Conservation (phyloP, 1,139 yeast species). For the Debaryomyces sp. region DNA sequence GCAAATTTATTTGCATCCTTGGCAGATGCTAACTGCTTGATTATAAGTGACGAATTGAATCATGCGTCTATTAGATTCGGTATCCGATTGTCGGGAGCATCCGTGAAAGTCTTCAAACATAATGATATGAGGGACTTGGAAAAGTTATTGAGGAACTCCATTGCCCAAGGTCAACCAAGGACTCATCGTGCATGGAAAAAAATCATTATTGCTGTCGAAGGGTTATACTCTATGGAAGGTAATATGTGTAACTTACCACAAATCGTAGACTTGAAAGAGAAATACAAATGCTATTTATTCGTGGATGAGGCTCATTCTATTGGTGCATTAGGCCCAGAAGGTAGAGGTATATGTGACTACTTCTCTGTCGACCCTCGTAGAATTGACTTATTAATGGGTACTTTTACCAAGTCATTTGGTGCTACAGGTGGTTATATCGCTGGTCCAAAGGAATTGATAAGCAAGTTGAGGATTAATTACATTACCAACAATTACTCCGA, state of each 20-base stretch:
- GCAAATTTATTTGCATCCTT: constrained; percentile 86
- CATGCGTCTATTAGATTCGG: constrained; percentile 97
- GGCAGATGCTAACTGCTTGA: constrained; percentile 84
- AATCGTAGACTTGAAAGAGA: constrained; percentile 72
- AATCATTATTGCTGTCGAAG: constrained; percentile 91
- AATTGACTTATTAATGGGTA: constrained; percentile 93
- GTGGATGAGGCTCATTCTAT: constrained; percentile 98
- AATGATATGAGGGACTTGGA: constrained; percentile 87
- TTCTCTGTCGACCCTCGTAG: constrained; percentile 75
- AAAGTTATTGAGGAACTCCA: constrained; percentile 77
- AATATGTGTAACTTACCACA: constrained; percentile 86
- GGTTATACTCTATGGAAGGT: constrained; percentile 98
- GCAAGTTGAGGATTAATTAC: constrained; percentile 71
- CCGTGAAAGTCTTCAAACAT: constrained; percentile 90
- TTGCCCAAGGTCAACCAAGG: constrained; percentile 95
- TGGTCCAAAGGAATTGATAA: constrained; percentile 67
- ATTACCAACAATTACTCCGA: constrained; percentile 81
- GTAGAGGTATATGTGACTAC: constrained; percentile 94
- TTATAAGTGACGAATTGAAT: constrained; percentile 90
- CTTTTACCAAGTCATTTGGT: constrained; percentile 95
- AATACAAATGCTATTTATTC: constrained; percentile 86
- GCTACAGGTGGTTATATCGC: constrained; percentile 98
- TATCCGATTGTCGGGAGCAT: constrained; percentile 88
- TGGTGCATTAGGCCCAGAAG: constrained; percentile 94
- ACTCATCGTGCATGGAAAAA: constrained; percentile 98